Evolutionary conservation across 257 asterid genomes (phyloP), one percentile per base, ranked within the genome.

Genomic region (Eustoma russellianum): DNA sequence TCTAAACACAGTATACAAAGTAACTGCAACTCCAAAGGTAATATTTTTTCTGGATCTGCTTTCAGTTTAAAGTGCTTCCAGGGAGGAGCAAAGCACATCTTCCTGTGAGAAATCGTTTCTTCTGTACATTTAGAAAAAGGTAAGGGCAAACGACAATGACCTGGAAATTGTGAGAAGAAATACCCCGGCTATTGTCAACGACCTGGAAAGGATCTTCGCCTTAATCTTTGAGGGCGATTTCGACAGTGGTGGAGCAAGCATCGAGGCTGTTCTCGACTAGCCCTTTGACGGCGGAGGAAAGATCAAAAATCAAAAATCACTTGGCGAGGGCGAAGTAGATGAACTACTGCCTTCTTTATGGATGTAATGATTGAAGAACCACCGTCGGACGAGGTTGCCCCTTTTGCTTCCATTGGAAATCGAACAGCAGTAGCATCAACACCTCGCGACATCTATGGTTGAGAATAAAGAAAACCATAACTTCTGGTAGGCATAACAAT

Each of bases 211-310:
- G 82, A 5, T 85, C 95, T 45, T 67, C 76, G 15, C 98, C 98
- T 55, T 88, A 79, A 15, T 85, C 94, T 41, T 76, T 82, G 65
- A 92, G 66, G 30, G 91, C 62, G 34, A 88, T 66, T 70, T 92
- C 98, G 69, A 92, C 65, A 73, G 82, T 79, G 68, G 97, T 82
- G 54, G 97, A 86, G 67, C 94, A 93, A 59, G 95, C 94, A 51
- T 92, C 98, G 52, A 92, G 80, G 91, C 98, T 92, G 84, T 92
- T 92, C 78, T 92, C 98, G 11, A 92, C 93, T 65, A 92, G 91
- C 78, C 88, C 98, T 86, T 88, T 92, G 55, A 92, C 95, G 44
- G 97, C 97, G 38, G 98, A 88, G 33, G 97, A 75, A 48, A 92
- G 94, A 85, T 83, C 97, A 6, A 92, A 13, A 40, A 85, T 83